Base-by-base conservation (phyloP, 2,329 filamentous ascomycete genomes). In the Raffaelea ambrosiae region DNA sequence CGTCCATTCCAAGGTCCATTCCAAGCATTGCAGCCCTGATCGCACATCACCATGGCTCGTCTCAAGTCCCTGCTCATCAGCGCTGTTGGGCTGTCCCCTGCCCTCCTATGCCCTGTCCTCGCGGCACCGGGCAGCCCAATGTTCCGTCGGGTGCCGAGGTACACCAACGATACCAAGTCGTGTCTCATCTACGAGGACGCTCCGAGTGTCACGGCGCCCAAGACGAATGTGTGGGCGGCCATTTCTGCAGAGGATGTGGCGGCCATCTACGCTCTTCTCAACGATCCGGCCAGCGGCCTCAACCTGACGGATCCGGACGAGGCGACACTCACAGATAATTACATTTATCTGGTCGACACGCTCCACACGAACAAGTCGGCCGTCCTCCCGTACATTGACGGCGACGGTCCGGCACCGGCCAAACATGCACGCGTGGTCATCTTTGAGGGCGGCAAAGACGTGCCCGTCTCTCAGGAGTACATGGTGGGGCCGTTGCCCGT, bases 401-500 rank as follows among this genome's bases (percentile, higher is more conserved):
- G 62, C 16, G 54, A 61, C 20, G 64, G 53, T 1, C 39, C 50
- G 11, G 48, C 55, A 4, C 71, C 71, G 1, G 48, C 59, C 9
- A 63, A 66, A 14, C 74, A 69, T 57, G 72, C 72, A 22, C 61
- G 70, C 21, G 70, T 64, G 1, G 66, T 73, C 45, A 64, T 75
- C 36, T 69, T 70, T 39, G 63, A 71, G 48, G 66, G 68, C 11
- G 68, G 66, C 0, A 67, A 66, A 40, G 52, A 55, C 4, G 61
- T 66, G 14, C 70, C 71, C 2, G 63, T 68, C 29, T 68, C 66
- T 5, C 66, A 72, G 48, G 70, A 75, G 52, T 73, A 69, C 53
- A 70, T 71, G 61, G 64, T 75, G 22, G 71, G 72, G 0, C 72
- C 73, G 2, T 61, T 76, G 4, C 73, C 72, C 2, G 61, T 73